phyloP scores from a whole-genome alignment of 2,329 filamentous ascomycete species.

The Ceratocystis albifundus region DNA sequence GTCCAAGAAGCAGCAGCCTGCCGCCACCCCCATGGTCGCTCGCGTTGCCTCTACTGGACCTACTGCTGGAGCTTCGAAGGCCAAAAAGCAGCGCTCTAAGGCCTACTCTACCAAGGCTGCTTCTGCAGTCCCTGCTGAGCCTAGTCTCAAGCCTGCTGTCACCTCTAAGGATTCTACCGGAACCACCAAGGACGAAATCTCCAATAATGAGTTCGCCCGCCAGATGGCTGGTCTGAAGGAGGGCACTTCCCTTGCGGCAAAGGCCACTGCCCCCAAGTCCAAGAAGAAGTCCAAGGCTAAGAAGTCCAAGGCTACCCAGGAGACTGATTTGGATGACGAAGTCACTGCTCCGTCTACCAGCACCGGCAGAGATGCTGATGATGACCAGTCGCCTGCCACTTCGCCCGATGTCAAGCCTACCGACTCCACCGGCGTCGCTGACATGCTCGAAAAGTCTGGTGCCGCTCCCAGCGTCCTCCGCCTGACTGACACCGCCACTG shows the following conservation, averaged over 20 bases:
- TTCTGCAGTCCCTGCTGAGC: constrained; percentile 21
- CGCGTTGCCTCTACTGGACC: constrained; percentile 2
- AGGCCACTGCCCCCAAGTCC: constrained; percentile 44
- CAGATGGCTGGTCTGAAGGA: constrained; percentile 60
- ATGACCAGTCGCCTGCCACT: constrained; percentile 59
- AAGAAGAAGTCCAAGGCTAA: constrained; percentile 56
- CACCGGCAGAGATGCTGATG: constrained; percentile 64
- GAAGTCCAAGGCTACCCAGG: constrained; percentile 50
- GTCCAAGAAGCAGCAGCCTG: constrained; percentile 29
- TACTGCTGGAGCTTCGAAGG: constrained; percentile 30
- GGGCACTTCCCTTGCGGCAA: constrained; percentile 39
- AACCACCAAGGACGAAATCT: constrained; percentile 39
- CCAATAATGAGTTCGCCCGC: constrained; percentile 65
- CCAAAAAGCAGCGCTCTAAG: constrained; percentile 39
- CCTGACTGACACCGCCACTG: constrained; percentile 49
- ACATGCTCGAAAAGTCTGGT: constrained; percentile 73
- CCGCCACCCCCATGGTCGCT: constrained; percentile 4
- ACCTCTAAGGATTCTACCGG: constrained; percentile 28
- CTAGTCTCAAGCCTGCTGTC: constrained; percentile 8
- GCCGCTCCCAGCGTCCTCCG: constrained; percentile 64
- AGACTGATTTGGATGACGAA: constrained; percentile 35
- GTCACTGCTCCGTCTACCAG: constrained; percentile 53
- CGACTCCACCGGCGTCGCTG: constrained; percentile 60
- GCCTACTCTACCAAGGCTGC: constrained; percentile 31
- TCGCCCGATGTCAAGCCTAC: constrained; percentile 52